Evolutionary conservation across 78 protist species (phyloP).

Genomic region (Dictyostelium firmibasis): DNA sequence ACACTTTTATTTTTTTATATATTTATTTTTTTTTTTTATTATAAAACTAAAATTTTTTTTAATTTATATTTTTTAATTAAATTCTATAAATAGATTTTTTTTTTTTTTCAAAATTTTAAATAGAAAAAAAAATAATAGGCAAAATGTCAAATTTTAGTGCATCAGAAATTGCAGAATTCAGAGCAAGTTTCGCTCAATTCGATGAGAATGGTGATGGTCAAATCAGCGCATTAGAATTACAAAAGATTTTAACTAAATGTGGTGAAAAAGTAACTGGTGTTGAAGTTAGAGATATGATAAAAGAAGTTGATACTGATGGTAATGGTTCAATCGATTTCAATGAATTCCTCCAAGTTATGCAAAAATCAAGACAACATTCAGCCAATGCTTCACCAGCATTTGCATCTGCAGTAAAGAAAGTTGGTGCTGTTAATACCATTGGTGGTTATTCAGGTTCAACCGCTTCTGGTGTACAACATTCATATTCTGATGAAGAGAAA

Average conservation of each 20-base stretch:
- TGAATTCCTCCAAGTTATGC: constrained; percentile 66
- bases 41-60: too few relatives aligned
- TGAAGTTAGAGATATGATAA: constrained; percentile 78
- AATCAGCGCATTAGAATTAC: constrained; percentile 28
- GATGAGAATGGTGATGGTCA: constrained; percentile 72
- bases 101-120: background rate
- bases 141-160: background rate
- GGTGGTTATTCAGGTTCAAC: constrained; percentile 73
- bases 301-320: constrained; percentile 64
- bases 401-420: constrained; percentile 64
- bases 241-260: background rate
- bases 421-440: constrained; percentile 49
- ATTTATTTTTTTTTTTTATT: too few relatives aligned
- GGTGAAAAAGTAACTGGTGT: constrained; percentile 77
- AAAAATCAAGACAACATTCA: background rate
- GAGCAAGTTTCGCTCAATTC: constrained; percentile 16
- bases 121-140: background rate
- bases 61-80: too few relatives aligned
- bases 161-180: constrained; percentile 34
- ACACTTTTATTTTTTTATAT: too few relatives aligned
- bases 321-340: constrained; percentile 48
- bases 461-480: constrained; percentile 76
- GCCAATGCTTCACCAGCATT: constrained; percentile 25
- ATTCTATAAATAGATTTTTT: background rate
- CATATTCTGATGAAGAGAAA: constrained; percentile 89